Evolutionary conservation across 495 filamentous ascomycete species (phyloP).

Genomic region (Staphylotrichum longicolle): DNA sequence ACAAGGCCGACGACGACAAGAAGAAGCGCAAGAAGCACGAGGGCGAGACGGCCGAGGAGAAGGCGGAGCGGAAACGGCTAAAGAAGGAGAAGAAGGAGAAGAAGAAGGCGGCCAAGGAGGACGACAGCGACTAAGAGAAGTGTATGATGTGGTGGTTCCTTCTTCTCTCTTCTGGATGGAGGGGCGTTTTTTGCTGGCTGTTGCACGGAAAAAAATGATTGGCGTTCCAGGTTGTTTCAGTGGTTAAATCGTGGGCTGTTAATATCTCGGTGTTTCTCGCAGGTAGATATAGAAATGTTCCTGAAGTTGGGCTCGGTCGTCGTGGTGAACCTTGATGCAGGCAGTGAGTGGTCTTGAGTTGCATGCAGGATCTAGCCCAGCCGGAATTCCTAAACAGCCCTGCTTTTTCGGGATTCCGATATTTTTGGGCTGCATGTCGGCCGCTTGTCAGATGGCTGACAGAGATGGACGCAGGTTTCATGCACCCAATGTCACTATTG

Average conservation of each 20-base stretch:
- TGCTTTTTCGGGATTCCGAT: too few relatives aligned
- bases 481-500: too few relatives aligned
- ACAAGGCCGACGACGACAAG: constrained; percentile 39
- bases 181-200: constrained; percentile 16
- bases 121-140: constrained; percentile 21
- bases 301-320: not conserved
- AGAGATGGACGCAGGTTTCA: too few relatives aligned
- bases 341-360: too few relatives aligned
- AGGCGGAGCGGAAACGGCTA: constrained; percentile 69
- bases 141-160: not conserved
- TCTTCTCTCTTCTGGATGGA: constrained; percentile 13
- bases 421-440: too few relatives aligned
- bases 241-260: constrained; percentile 5
- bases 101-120: constrained; percentile 55
- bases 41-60: constrained; percentile 73
- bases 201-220: constrained; percentile 17
- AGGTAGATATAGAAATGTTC: constrained; percentile 4
- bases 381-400: too few relatives aligned
- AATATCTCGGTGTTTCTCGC: constrained; percentile 1
- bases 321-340: too few relatives aligned
- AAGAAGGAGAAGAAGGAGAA: constrained; percentile 72
- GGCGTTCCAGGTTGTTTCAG: constrained; percentile 18
- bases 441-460: too few relatives aligned
- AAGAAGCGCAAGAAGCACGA: constrained; percentile 86
- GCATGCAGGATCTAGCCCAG: too few relatives aligned